Evolutionary conservation across 2,329 filamentous ascomycete genomes (phyloP).

Genomic region (Raffaelea albimanens): DNA sequence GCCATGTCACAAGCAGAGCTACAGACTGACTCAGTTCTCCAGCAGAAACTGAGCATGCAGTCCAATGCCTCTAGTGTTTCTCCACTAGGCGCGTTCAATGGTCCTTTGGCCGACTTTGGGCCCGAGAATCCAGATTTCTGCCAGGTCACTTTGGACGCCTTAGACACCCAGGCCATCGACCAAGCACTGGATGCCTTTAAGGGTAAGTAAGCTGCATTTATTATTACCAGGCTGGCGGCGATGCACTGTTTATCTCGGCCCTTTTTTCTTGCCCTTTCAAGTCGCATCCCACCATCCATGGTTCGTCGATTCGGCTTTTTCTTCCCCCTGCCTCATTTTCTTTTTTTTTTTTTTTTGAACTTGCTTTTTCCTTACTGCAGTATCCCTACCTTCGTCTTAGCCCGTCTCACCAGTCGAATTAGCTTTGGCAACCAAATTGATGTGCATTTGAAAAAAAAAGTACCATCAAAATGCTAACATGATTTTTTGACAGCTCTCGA

Average conservation of each 20-base stretch:
- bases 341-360: too few species aligned
- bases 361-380: too few species aligned
- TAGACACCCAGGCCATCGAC: conserved; percentile 15
- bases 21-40: neutral
- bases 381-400: neutral
- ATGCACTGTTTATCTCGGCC: too few species aligned
- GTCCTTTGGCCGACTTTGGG: conserved; percentile 8
- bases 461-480: neutral
- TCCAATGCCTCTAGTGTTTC: neutral
- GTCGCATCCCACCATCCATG: too few species aligned
- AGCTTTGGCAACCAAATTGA: too few species aligned
- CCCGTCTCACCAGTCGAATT: too few species aligned
- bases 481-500: conserved; percentile 10
- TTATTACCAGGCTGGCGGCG: too few species aligned
- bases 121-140: conserved; percentile 2
- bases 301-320: too few species aligned
- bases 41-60: neutral
- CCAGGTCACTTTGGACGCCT: conserved; percentile 10
- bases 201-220: conserved; percentile 7
- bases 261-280: too few species aligned
- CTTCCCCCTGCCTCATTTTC: neutral
- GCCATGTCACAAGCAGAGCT: neutral
- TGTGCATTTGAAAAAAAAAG: too few species aligned
- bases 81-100: conserved; percentile 1
- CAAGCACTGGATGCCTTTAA: conserved; percentile 19